These are phyloP conservation scores for Catenaria anguillulae DNA, from an alignment of 371 early-diverging fungal species.

Conservation along the genomic window DNA sequence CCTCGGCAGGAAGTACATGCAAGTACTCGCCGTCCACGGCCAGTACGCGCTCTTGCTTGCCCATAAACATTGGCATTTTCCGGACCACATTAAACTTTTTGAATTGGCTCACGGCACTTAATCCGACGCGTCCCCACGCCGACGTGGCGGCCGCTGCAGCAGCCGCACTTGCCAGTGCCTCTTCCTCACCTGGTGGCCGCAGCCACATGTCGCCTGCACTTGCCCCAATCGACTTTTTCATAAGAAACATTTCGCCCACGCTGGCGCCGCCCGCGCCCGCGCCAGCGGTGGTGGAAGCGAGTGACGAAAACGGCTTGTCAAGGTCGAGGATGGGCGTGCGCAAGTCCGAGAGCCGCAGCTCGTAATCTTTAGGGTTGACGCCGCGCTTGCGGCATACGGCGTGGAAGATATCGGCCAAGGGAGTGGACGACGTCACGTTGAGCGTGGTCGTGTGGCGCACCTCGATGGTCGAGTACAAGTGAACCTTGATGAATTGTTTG, in stretches of 20 bases:
- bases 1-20: conserved; percentile 73
- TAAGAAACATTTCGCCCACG: conserved; percentile 45
- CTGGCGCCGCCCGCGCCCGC: no score
- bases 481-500: conserved; percentile 33
- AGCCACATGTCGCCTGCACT: conserved; percentile 38
- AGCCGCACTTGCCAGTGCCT: neutral
- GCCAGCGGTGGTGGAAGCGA: conserved; percentile 35
- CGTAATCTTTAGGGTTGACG: conserved; percentile 62
- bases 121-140: neutral
- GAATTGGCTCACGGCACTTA: neutral
- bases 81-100: neutral
- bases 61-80: conserved; percentile 45
- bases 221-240: conserved; percentile 43
- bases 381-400: conserved; percentile 70
- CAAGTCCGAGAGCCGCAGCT: conserved; percentile 59
- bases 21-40: conserved; percentile 89
- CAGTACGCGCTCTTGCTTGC: conserved; percentile 67
- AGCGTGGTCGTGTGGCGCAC: conserved; percentile 75
- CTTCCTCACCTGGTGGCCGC: conserved; percentile 27
- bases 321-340: conserved; percentile 45
- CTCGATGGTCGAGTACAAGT: conserved; percentile 41
- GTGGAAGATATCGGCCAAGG: conserved; percentile 67
- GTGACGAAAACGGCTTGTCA: conserved; percentile 56
- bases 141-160: neutral
- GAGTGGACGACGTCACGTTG: conserved; percentile 51